Conservation (phyloP, 148 eudicot genomes). For the Chenopodium suecicum region DNA sequence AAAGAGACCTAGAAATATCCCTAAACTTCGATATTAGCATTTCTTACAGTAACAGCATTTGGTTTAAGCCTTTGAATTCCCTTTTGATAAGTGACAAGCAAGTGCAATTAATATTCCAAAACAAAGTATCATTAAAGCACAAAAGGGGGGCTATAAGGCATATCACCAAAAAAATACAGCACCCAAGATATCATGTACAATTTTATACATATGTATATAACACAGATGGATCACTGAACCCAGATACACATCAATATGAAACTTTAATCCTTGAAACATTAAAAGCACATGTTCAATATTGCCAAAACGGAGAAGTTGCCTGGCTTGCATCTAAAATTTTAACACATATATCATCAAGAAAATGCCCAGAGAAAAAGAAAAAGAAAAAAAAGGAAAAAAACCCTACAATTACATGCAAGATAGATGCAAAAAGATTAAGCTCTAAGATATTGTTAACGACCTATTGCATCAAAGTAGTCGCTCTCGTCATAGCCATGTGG, state of each 20-base stretch:
- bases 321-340: not conserved
- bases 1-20: not conserved
- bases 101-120: not conserved
- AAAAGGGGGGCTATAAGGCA: not conserved
- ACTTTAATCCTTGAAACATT: not conserved
- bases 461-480: slow-evolving; percentile 86
- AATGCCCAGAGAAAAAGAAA: not conserved
- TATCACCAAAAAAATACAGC: not conserved
- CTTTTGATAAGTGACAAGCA: not conserved
- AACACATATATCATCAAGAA: not conserved
- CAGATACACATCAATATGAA: not conserved
- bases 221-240: not conserved
- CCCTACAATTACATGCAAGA: not conserved
- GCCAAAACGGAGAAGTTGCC: not conserved
- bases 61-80: not conserved
- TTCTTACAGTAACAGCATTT: not conserved
- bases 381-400: no score
- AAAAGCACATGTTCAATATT: not conserved
- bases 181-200: not conserved
- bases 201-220: not conserved
- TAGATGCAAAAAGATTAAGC: slow-evolving; percentile 2
- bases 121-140: not conserved
- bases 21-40: not conserved
- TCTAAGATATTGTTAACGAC: slow-evolving; percentile 31
- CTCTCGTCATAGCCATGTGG: slow-evolving; percentile 95